Base-by-base conservation (phyloP, 768 basidiomycete species). In the Rhizopogon salebrosus region DNA sequence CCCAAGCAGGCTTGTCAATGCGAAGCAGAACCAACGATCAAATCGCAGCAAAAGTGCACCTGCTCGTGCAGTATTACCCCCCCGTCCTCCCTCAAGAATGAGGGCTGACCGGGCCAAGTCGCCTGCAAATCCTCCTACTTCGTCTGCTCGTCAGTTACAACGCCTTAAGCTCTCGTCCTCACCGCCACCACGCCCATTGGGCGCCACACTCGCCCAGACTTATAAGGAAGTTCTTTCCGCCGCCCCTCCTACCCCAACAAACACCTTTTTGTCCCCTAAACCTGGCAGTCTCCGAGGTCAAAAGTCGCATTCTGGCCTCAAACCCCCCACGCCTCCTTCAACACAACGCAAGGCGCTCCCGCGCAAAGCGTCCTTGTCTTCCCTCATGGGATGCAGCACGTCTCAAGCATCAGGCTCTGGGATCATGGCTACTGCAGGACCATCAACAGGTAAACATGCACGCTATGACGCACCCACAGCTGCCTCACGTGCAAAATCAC, bases 241-340 rank as follows among this genome's bases (percentile, higher is more conserved):
- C 37, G 72, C 71, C 50, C 72, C 80, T 58, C 74, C 78, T 42
- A 54, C 70, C 29, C 72, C 78, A 39, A 77, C 82, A 29, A 73
- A 75, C 36, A 77, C 82, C 9, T 81, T 87, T 68, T 77, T 87
- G 55, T 70, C 82, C 16, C 73, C 80, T 38, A 91, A 89, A 69
- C 82, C 85, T 53, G 83, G 80, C 49, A 86, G 85, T 65, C 79
- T 92, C 55, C 84, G 89, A 22, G 85, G 84, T 18, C 89, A 92
- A 72, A 92, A 92, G 63, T 91, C 89, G 3, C 87, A 89, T 63
- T 83, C 87, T 6, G 88, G 85, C 35, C 78, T 92, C 50, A 91
- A 92, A 63, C 83, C 85, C 2, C 83, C 85, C 24, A 82, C 82
- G 5, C 86, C 88, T 27, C 81, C 87, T n/a, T 65, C 80, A 22